A percentile compares a stretch with the other conserved stretches of the same genome.
phyloP scores from a whole-genome alignment of 345 rosid species.

The Brassica nigra region DNA sequence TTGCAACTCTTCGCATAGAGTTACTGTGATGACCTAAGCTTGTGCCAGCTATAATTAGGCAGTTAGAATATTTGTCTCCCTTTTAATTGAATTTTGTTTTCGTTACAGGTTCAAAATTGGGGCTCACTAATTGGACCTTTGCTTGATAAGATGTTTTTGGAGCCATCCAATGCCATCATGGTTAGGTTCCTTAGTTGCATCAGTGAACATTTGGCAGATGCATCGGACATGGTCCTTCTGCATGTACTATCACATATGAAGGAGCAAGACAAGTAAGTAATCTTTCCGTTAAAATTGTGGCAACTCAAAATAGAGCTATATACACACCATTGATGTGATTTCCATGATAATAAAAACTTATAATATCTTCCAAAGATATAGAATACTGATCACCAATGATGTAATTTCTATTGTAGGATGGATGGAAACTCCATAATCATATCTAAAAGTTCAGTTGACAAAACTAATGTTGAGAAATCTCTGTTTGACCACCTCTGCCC shows the following conservation, averaged over 20 bases:
- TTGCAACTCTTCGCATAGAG: slow-evolving; percentile 1
- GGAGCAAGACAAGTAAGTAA: slow-evolving; percentile 61
- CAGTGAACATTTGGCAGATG: slow-evolving; percentile 65
- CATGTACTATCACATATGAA: slow-evolving; percentile 62
- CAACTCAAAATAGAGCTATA: slow-evolving; percentile 5
- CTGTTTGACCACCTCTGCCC: slow-evolving; percentile 87
- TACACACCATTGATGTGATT: slow-evolving; percentile 2
- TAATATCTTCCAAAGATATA: neutral
- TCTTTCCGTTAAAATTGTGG: neutral
- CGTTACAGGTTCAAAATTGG: slow-evolving; percentile 78
- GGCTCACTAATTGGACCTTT: slow-evolving; percentile 56
- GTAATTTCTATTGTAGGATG: slow-evolving; percentile 39
- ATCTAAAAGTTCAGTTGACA: slow-evolving; percentile 43
- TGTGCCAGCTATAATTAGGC: slow-evolving; percentile 22
- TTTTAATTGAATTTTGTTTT: slow-evolving; percentile 7
- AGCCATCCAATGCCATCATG: slow-evolving; percentile 83
- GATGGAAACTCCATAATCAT: slow-evolving; percentile 42
- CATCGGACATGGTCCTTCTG: slow-evolving; percentile 57
- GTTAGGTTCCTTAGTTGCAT: slow-evolving; percentile 76
- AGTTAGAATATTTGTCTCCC: slow-evolving; percentile 5
- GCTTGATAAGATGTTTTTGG: slow-evolving; percentile 81
- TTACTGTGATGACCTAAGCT: slow-evolving; percentile 12
- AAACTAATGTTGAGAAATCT: slow-evolving; percentile 44
- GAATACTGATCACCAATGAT: neutral
- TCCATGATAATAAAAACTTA: neutral